phyloP scores from a whole-genome alignment of 2,329 filamentous ascomycete genomes.

The Penicillium sp. region DNA sequence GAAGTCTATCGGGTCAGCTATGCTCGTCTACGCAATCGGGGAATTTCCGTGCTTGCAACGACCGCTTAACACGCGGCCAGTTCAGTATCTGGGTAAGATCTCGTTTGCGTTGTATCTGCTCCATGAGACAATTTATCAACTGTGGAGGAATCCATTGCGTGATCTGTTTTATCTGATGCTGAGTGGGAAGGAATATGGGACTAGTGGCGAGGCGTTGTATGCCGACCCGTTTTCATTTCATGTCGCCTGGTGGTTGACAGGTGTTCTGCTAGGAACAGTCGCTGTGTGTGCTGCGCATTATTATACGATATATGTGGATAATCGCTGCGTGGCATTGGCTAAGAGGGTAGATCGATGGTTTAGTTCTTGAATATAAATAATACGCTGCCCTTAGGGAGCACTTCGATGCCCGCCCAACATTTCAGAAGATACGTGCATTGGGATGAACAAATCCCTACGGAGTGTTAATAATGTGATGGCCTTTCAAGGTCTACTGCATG shows the following conservation, averaged over 20 bases:
- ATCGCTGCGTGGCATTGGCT: slow-evolving; percentile 16
- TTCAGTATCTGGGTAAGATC: slow-evolving; percentile 27
- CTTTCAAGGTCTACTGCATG: no score
- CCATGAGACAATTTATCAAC: slow-evolving; percentile 21
- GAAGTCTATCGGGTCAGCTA: slow-evolving; percentile 16
- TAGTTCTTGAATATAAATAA: background rate
- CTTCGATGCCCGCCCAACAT: no score
- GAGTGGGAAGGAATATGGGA: slow-evolving; percentile 11
- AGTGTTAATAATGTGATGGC: no score
- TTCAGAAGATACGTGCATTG: no score
- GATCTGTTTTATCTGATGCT: slow-evolving; percentile 11
- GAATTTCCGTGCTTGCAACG: slow-evolving; percentile 15
- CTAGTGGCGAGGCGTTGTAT: slow-evolving; percentile 7
- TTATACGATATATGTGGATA: slow-evolving; percentile 21
- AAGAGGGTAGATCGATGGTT: slow-evolving; percentile 18
- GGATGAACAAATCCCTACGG: no score
- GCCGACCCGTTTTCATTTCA: slow-evolving; percentile 9
- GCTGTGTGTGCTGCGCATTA: slow-evolving; percentile 11
- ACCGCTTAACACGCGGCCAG: slow-evolving; percentile 15
- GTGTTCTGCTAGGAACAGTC: slow-evolving; percentile 11
- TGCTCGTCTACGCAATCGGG: slow-evolving; percentile 16
- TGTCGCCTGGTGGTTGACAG: slow-evolving; percentile 16
- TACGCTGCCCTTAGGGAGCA: no score
- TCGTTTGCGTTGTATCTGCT: slow-evolving; percentile 29
- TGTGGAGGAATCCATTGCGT: slow-evolving; percentile 13